These are phyloP conservation scores for Athelia psychrophila DNA, from an alignment of 1,284 basidiomycete species.

Conservation along the genomic window DNA sequence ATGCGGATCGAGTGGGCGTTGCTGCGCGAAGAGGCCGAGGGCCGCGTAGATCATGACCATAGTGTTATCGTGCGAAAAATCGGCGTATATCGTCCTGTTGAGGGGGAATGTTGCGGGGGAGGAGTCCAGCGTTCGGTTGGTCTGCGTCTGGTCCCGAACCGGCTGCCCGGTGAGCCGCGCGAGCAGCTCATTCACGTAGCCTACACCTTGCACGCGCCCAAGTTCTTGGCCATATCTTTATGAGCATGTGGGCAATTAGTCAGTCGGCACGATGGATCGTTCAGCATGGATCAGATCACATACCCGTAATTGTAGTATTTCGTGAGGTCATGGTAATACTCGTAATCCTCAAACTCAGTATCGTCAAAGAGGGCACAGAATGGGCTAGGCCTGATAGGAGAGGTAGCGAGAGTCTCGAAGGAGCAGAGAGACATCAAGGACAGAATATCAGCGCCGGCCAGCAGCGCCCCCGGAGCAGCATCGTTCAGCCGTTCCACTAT, in stretches of 20 bases:
- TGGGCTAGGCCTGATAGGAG: conserved; percentile 40
- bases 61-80: conserved; percentile 83
- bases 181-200: conserved; percentile 82
- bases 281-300: conserved; percentile 15
- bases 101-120: conserved; percentile 73
- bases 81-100: conserved; percentile 60
- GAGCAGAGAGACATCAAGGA: conserved; percentile 74
- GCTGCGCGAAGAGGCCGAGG: conserved; percentile 60
- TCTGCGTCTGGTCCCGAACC: conserved; percentile 70
- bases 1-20: conserved; percentile 37
- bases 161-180: conserved; percentile 67
- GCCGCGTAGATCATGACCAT: conserved; percentile 79
- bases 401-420: conserved; percentile 63
- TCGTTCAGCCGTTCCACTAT: conserved; percentile 64
- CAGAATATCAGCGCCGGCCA: conserved; percentile 55
- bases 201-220: conserved; percentile 76
- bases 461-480: conserved; percentile 57
- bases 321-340: conserved; percentile 71
- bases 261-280: neutral
- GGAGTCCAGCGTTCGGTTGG: conserved; percentile 74
- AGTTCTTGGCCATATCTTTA: conserved; percentile 61
- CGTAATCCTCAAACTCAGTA: conserved; percentile 60
- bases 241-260: neutral
- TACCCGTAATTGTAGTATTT: conserved; percentile 79
- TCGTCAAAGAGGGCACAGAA: conserved; percentile 70